phyloP scores from a whole-genome alignment of 75 land plant genomes.

The Pinus albicaulis region DNA sequence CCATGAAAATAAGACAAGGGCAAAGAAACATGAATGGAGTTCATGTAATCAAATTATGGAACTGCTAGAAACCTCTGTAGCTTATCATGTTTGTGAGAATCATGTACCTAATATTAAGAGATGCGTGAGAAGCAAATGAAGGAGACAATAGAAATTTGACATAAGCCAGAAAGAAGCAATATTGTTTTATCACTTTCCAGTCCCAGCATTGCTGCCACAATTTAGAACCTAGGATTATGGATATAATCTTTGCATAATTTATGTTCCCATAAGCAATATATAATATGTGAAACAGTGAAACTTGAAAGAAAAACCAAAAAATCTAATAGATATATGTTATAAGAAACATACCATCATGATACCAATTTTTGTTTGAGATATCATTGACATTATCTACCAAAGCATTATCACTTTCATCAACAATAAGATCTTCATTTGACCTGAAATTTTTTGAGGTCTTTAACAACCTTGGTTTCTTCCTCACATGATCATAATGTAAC shows the following conservation, averaged over 20 bases:
- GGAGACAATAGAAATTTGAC: not conserved
- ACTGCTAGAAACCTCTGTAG: not conserved
- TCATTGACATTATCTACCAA: constrained; percentile 2
- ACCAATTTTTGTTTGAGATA: not conserved
- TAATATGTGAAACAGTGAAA: no score
- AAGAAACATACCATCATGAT: not conserved
- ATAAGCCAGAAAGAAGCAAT: not conserved
- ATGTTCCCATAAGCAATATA: not conserved
- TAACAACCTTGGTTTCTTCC: not conserved
- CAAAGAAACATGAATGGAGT: not conserved
- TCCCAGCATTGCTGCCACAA: not conserved
- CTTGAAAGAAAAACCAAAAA: not conserved
- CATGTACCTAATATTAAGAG: not conserved
- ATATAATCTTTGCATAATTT: not conserved
- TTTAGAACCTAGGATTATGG: not conserved
- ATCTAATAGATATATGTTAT: not conserved
- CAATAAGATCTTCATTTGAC: not conserved
- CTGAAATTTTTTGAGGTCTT: not conserved
- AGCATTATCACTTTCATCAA: not conserved
- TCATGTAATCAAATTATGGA: not conserved
- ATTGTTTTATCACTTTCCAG: not conserved
- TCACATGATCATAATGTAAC: not conserved
- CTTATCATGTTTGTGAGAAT: not conserved
- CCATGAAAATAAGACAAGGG: no score
- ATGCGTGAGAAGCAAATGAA: no score